phyloP scores from a whole-genome alignment of 2,329 filamentous ascomycete species.

The Neopestalotiopsis clavispora region DNA sequence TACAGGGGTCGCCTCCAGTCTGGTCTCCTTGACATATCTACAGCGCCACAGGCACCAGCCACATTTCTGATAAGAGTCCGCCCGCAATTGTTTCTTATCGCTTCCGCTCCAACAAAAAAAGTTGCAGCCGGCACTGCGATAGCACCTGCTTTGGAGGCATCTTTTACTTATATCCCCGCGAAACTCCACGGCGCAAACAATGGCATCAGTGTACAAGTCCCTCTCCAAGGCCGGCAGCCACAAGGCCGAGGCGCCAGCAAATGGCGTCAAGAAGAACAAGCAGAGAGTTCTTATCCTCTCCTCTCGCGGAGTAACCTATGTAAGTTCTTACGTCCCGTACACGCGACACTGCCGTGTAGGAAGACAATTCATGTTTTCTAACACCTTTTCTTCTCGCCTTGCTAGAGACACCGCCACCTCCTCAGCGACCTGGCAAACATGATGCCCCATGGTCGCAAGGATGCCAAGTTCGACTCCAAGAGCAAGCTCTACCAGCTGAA shows the following conservation, averaged over 20 bases:
- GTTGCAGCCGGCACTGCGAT: background rate
- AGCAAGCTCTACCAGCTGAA: conserved; percentile 84
- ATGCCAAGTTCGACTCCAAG: conserved; percentile 97
- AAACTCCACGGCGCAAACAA: conserved; percentile 37
- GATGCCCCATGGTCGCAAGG: conserved; percentile 90
- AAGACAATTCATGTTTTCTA: background rate
- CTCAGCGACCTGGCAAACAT: conserved; percentile 87
- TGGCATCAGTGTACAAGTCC: conserved; percentile 79
- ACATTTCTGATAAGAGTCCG: background rate
- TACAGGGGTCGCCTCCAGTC: background rate
- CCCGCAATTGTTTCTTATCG: conserved; percentile 2
- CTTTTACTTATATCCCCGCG: conserved; percentile 6
- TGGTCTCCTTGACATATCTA: background rate
- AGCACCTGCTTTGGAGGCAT: conserved; percentile 1
- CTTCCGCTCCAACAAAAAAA: conserved; percentile 1
- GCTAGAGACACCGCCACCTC: conserved; percentile 82
- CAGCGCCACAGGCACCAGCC: background rate
- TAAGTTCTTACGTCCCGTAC: conserved; percentile 39
- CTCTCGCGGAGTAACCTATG: conserved; percentile 91
- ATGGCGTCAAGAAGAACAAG: conserved; percentile 65
- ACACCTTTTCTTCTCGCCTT: conserved; percentile 4
- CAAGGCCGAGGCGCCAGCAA: conserved; percentile 51
- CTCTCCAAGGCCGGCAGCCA: conserved; percentile 65
- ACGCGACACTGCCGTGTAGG: background rate
- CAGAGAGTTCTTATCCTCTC: conserved; percentile 87